A percentile compares a stretch with the other conserved stretches of the same genome.
phyloP scores from a whole-genome alignment of 768 basidiomycete genomes.

The Mycena vitilis region DNA sequence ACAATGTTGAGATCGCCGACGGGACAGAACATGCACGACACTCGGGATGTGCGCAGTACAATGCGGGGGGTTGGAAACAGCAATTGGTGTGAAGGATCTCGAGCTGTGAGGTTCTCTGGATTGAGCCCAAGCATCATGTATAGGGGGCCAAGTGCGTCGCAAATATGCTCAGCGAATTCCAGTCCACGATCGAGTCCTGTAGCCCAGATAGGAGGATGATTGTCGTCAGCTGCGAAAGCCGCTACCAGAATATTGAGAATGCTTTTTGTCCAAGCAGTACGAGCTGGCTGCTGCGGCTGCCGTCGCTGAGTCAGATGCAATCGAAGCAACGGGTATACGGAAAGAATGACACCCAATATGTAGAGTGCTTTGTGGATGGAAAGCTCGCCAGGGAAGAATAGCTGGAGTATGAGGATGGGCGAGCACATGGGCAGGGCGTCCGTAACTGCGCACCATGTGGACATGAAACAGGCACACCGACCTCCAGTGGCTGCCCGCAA shows the following conservation, averaged over 20 bases:
- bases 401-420: background rate
- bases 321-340: background rate
- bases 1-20: background rate
- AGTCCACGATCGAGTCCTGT: too few relatives aligned
- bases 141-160: too few relatives aligned
- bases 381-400: background rate
- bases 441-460: background rate
- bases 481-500: background rate
- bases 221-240: background rate
- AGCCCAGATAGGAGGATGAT: too few relatives aligned
- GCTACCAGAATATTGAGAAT: background rate
- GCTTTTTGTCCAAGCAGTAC: background rate
- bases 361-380: background rate
- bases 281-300: background rate
- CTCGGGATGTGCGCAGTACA: background rate
- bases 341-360: background rate
- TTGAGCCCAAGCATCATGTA: too few relatives aligned
- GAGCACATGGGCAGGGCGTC: background rate
- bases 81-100: background rate
- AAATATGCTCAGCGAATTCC: too few relatives aligned
- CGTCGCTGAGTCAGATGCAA: background rate
- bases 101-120: too few relatives aligned
- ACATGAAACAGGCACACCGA: constrained; percentile 1
- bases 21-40: constrained; percentile 1
- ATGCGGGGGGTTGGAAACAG: background rate